These are phyloP conservation scores for Solanum arcanum DNA, from an alignment of 257 asterid genomes.

Conservation along the genomic window DNA sequence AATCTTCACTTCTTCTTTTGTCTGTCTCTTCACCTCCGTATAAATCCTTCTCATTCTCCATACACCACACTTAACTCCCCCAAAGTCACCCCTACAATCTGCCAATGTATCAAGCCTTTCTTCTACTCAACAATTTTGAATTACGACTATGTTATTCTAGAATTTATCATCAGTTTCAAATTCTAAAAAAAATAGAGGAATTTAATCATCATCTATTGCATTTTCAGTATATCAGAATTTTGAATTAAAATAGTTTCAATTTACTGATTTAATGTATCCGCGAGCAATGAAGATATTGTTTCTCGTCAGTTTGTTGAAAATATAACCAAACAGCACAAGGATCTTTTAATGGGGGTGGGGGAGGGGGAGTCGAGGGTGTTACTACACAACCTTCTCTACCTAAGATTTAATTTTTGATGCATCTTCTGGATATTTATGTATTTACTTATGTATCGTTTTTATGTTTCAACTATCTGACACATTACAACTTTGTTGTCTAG, in stretches of 20 bases:
- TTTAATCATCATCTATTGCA: neutral
- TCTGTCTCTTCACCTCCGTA: neutral
- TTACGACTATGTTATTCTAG: neutral
- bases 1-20: neutral
- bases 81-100: neutral
- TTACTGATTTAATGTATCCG: neutral
- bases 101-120: neutral
- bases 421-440: neutral
- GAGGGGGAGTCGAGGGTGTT: neutral
- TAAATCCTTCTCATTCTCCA: neutral
- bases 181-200: neutral
- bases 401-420: neutral
- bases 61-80: neutral
- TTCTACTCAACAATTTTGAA: neutral
- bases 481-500: neutral
- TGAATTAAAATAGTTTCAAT: no score
- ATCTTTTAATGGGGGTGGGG: neutral
- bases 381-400: neutral
- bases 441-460: neutral
- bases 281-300: neutral
- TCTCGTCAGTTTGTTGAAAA: neutral
- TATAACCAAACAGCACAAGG: neutral
- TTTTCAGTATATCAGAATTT: neutral
- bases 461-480: neutral
- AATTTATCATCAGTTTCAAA: neutral